Evolutionary conservation across 1,284 basidiomycete genomes (phyloP).

Genomic region (Rhodotorula glutinis): DNA sequence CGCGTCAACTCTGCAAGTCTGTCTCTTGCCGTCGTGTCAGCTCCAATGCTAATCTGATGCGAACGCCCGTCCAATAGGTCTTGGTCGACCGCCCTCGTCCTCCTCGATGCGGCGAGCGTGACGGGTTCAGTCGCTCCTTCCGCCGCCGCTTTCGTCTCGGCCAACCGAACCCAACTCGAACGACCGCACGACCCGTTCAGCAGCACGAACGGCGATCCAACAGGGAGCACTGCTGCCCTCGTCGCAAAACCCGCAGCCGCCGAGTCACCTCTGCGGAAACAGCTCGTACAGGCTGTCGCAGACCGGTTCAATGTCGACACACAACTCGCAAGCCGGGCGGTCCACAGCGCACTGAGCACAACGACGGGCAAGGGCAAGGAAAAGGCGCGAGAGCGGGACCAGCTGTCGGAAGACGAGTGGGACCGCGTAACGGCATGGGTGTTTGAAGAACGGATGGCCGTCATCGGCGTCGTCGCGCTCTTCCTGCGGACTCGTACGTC

Average conservation of each 20-base stretch:
- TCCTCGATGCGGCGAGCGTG: conserved; percentile 21
- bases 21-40: too few species aligned
- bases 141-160: conserved; percentile 15
- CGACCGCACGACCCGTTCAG: conserved; percentile 30
- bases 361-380: background rate
- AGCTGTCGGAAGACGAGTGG: conserved; percentile 37
- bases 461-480: conserved; percentile 35
- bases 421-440: conserved; percentile 35
- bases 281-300: conserved; percentile 21
- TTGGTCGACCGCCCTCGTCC: conserved; percentile 17
- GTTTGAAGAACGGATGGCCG: conserved; percentile 41
- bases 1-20: too few species aligned
- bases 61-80: background rate
- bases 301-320: conserved; percentile 30
- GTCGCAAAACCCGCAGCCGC: background rate
- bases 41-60: too few species aligned
- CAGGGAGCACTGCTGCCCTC: background rate
- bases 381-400: conserved; percentile 3
- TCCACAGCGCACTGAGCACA: background rate
- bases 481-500: conserved; percentile 35
- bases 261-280: background rate
- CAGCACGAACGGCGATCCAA: background rate
- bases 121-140: background rate
- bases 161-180: conserved; percentile 19
- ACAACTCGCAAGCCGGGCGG: conserved; percentile 2